Conservation (phyloP, 257 asterid species). For the Solanum pennellii region DNA sequence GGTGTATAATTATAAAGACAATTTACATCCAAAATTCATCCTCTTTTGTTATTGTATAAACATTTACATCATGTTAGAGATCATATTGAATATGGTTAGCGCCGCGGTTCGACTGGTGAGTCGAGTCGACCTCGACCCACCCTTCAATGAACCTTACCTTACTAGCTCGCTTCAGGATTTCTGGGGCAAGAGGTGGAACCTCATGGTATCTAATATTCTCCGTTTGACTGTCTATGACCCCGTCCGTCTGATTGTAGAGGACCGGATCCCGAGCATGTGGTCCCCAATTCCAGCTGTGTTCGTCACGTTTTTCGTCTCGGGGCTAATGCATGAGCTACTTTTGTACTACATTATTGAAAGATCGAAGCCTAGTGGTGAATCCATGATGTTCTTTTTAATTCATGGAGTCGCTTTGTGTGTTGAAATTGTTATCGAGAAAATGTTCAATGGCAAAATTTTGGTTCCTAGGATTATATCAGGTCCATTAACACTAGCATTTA, state of each 20-base stretch:
- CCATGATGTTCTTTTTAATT: constrained; percentile 28
- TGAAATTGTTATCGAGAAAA: constrained; percentile 24
- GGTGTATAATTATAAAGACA: background rate
- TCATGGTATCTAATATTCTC: constrained; percentile 33
- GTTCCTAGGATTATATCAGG: constrained; percentile 22
- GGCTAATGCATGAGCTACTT: constrained; percentile 54
- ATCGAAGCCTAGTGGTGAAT: constrained; percentile 26
- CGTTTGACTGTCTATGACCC: constrained; percentile 30
- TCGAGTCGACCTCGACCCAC: constrained; percentile 21
- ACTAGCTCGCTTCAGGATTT: constrained; percentile 52
- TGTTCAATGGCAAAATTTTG: background rate
- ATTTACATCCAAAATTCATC: constrained; percentile 14
- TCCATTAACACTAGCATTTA: constrained; percentile 21
- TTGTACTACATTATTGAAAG: constrained; percentile 32
- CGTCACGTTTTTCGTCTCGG: constrained; percentile 40
- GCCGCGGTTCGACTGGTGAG: background rate
- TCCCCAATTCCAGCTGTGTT: constrained; percentile 14
- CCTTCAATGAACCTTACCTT: constrained; percentile 35
- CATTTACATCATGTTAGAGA: background rate
- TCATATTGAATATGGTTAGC: background rate
- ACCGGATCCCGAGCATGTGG: background rate
- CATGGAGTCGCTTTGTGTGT: constrained; percentile 25
- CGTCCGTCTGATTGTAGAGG: background rate
- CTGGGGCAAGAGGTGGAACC: constrained; percentile 65
- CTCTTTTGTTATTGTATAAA: constrained; percentile 1